Percentiles rank a stretch among this genome's conserved stretches.
These are phyloP conservation scores for Coelastrella sp. DNA, from an alignment of 139 green algal species.

Conservation along the genomic window DNA sequence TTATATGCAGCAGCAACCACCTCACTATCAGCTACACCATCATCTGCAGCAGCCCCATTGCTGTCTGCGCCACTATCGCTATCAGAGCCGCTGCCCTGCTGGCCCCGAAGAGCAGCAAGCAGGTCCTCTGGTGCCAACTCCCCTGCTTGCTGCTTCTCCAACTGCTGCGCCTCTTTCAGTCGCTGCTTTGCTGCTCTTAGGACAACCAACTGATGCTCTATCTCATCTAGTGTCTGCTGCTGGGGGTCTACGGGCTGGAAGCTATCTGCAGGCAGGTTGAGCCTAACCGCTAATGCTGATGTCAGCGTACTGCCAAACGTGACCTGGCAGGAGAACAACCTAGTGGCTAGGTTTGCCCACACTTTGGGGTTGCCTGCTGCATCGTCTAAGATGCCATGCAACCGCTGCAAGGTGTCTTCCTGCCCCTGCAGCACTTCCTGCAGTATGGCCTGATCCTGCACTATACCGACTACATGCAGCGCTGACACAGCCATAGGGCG, in stretches of 20 bases:
- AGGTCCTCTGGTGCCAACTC: neutral
- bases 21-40: neutral
- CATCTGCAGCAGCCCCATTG: neutral
- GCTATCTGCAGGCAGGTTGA: slow-evolving; percentile 47
- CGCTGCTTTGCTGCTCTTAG: slow-evolving; percentile 22
- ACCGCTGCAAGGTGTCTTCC: neutral
- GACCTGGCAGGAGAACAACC: slow-evolving; percentile 25
- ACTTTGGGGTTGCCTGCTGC: slow-evolving; percentile 1
- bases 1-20: neutral
- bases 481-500: slow-evolving; percentile 60
- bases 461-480: slow-evolving; percentile 35
- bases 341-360: slow-evolving; percentile 23
- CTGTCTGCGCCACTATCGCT: neutral
- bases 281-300: slow-evolving; percentile 41
- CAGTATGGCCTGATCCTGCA: slow-evolving; percentile 11
- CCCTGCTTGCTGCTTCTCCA: slow-evolving; percentile 24
- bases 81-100: neutral
- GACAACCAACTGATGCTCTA: neutral
- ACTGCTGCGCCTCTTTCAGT: neutral
- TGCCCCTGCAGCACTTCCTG: neutral
- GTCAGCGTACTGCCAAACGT: slow-evolving; percentile 30
- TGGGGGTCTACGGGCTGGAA: neutral
- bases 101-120: neutral
- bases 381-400: slow-evolving; percentile 10
- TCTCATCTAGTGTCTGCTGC: neutral